Conservation (phyloP, 2,329 filamentous ascomycete species). For the Cercospora zeina region DNA sequence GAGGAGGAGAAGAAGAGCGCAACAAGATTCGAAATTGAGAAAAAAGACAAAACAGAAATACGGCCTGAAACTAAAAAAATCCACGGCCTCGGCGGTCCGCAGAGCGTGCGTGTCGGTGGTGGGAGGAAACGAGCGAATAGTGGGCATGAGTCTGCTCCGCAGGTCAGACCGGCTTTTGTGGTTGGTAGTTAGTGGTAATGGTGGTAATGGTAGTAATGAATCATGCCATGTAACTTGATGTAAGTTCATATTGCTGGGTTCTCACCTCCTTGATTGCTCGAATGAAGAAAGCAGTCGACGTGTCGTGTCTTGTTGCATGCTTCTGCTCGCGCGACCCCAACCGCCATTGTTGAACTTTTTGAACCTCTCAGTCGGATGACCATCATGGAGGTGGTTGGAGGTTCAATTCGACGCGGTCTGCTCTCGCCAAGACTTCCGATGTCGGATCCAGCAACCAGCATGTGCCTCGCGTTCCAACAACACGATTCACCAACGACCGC, state of each 20-base stretch:
- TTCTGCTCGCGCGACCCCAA: neutral
- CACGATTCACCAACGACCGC: too few species aligned
- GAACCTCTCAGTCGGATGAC: neutral
- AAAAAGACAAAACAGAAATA: neutral
- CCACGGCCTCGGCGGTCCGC: neutral
- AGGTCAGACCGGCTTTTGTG: neutral
- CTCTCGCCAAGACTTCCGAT: too few species aligned
- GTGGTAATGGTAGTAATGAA: too few species aligned
- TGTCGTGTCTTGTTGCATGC: too few species aligned
- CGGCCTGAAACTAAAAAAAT: neutral
- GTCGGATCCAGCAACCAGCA: too few species aligned
- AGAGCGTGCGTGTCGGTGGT: neutral
- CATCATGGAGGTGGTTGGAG: neutral
- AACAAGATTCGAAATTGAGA: neutral
- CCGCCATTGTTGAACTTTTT: neutral
- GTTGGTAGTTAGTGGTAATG: too few species aligned
- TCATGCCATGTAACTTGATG: too few species aligned
- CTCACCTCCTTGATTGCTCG: too few species aligned
- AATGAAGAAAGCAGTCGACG: too few species aligned
- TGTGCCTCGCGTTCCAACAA: too few species aligned
- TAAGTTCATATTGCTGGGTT: too few species aligned
- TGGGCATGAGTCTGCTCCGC: neutral
- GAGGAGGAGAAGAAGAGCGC: neutral
- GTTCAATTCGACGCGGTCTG: neutral
- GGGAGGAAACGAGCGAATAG: neutral